Percentiles rank a stretch among this genome's conserved stretches.
These are phyloP conservation scores for Ophiorrhiza pumila DNA, from an alignment of 257 asterid species.

Conservation along the genomic window DNA sequence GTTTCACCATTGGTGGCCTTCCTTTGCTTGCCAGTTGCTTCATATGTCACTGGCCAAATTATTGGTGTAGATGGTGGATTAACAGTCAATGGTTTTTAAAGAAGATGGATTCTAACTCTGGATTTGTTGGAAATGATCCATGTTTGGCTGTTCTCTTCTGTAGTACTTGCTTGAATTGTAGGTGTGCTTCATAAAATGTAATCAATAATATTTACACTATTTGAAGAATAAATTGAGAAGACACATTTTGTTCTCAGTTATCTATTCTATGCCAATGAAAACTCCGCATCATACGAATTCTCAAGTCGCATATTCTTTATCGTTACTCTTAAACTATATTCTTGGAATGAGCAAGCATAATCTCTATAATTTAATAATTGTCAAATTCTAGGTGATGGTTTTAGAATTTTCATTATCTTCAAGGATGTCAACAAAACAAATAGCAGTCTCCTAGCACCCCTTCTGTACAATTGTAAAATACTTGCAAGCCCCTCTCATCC, in stretches of 20 bases:
- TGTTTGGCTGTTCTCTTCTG: too few relatives aligned
- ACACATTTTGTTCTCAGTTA: too few relatives aligned
- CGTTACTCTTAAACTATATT: too few relatives aligned
- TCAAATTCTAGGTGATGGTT: background rate
- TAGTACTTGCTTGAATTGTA: too few relatives aligned
- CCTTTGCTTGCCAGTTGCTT: constrained; percentile 18
- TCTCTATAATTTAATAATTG: background rate
- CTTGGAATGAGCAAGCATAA: background rate
- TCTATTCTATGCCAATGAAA: too few relatives aligned
- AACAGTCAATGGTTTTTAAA: constrained; percentile 4
- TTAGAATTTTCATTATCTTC: background rate
- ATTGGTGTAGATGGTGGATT: constrained; percentile 16
- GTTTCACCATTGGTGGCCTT: constrained; percentile 14
- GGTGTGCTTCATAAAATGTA: too few relatives aligned
- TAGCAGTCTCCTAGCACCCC: background rate
- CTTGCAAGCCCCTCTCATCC: background rate
- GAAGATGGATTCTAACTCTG: too few relatives aligned
- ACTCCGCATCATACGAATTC: too few relatives aligned
- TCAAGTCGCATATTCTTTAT: too few relatives aligned
- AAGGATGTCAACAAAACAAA: background rate
- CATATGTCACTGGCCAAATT: constrained; percentile 17
- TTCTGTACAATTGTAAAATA: background rate
- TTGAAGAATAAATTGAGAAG: too few relatives aligned
- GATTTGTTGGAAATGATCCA: too few relatives aligned
- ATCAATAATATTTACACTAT: too few relatives aligned